Conservation (phyloP, 2,329 filamentous ascomycete species). For the Aspergillaceae sp. region DNA sequence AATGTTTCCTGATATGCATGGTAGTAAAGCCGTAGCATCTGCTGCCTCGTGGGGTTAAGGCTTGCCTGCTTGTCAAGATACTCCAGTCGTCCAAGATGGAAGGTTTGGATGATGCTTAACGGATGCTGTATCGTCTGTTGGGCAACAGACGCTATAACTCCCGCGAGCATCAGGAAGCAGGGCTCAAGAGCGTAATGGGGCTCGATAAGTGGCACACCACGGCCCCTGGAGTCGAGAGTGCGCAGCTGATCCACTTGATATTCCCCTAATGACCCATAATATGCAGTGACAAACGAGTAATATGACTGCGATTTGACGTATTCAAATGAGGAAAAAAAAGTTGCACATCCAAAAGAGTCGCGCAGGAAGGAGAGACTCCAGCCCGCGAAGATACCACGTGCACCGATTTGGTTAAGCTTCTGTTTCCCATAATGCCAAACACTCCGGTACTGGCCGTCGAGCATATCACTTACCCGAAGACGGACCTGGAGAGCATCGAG, state of each 20-base stretch:
- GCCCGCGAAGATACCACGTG: conserved; percentile 55
- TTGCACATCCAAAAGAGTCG: conserved; percentile 52
- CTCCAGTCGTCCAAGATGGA: conserved; percentile 53
- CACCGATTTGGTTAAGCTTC: conserved; percentile 52
- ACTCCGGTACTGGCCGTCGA: conserved; percentile 50
- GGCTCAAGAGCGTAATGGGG: conserved; percentile 58
- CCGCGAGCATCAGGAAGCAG: conserved; percentile 52
- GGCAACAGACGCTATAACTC: conserved; percentile 49
- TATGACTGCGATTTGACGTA: conserved; percentile 56
- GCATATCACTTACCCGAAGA: conserved; percentile 51
- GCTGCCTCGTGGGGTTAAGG: conserved; percentile 30
- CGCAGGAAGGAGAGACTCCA: conserved; percentile 52
- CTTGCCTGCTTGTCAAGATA: conserved; percentile 48
- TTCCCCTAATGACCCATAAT: conserved; percentile 41
- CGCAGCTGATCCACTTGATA: conserved; percentile 21
- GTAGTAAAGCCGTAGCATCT: conserved; percentile 48
- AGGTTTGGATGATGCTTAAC: conserved; percentile 49
- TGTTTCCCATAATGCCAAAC: conserved; percentile 56
- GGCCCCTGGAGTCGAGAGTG: conserved; percentile 18
- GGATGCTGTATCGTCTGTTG: conserved; percentile 54
- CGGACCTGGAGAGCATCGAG: conserved; percentile 56
- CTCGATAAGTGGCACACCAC: conserved; percentile 41
- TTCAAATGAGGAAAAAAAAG: conserved; percentile 58
- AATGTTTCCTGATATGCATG: conserved; percentile 54
- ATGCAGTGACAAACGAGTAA: conserved; percentile 52